Evolutionary conservation across 257 asterid genomes (phyloP), one percentile per base, ranked within the genome.

Genomic region (Cinchona pubescens): DNA sequence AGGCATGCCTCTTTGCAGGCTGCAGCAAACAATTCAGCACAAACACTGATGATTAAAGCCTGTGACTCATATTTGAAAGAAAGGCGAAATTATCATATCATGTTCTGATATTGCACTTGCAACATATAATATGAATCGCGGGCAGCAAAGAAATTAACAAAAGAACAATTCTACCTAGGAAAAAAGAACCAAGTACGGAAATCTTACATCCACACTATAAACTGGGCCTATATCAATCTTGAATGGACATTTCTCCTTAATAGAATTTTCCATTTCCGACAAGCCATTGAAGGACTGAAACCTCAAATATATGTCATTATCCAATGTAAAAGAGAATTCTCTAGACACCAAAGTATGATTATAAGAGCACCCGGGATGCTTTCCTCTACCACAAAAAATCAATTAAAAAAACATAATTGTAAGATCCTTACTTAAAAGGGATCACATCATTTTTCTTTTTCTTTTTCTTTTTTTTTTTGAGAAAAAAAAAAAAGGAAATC

Each of bases 1-100:
- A 92, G n/a, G 97, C 97, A 73, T 86, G 91, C 87, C 92, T 90
- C 87, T 88, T 94, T 64, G 94, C 81, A 68, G 97, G 99, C 99
- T 94, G 88, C 82, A 86, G 49, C 79, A 66, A 79, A 63, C n/a
- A 62, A 63, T 34, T 61, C 66, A 40, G 48, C 60, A 82, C 49
- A 51, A 32, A 19, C 34, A 78, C 10, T 14, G 19, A 43, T 45
- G 75, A 86, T 40, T 40, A 35, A 78, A 45, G 74, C 61, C 23
- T 5, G 35, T 32, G 38, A 40, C 29, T 38, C 37, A 13, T 21
- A 42, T 55, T 59, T 34, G 25, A 71, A 53, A 18, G 43, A 61
- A 23, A 34, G 35, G 25, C 29, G 12, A 30, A 60, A 45, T 5
- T 16, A 21, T 27, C 37, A 29, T 15, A 21, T 60, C 3, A 42